Base-by-base conservation (phyloP, 495 filamentous ascomycete genomes). In the Podospora australis region DNA sequence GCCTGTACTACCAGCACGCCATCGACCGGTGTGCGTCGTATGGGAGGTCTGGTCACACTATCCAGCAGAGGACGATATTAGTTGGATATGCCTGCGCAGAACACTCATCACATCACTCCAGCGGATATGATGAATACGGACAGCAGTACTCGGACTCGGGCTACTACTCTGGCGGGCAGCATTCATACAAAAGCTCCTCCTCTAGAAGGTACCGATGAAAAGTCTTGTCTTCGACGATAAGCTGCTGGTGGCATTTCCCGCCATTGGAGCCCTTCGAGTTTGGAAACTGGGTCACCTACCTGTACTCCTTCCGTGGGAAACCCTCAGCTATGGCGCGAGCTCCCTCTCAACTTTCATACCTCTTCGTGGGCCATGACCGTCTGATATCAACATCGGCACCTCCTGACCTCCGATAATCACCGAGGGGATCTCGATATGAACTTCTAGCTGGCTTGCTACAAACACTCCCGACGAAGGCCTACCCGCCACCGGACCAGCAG, bases 1-100 rank as follows among this genome's bases (percentile, higher is more conserved):
- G 88, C 66, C 70, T 87, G 59, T 92, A 92, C 75, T 86, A 87
- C 74, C 74, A 81, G 51, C 88, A 95, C 64, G 79, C 82, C 35
- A 70, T 91, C 50, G 88, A 95, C 57, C 81, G 84, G 44, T 95
- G 88, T 60, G 67, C 78, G 24, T 72, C 79, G 11, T 85, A 86
- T 57, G 82, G 83, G 28, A 79, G 83, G 49, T 75, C 78, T 39
- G 82, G 82, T 43, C 88, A 94, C 58, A 48, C 54, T 21, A 73
- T 89, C 45, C 79, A 88, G 53, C 82, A 85, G 63, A 81, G 82
- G 57, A 85, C 81, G n/a, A 81, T 94, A 43, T 67, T 88, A 6
- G 88, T 92, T 38, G 88, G 88, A 13, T 90, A 90, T 54, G 75
- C 79, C 21, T 94, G 88, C 68, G 58, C 53, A 28, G 55, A 65